These are phyloP conservation scores for Talaromyces albobiverticillius DNA, from an alignment of 2,329 filamentous ascomycete species.

Conservation along the genomic window DNA sequence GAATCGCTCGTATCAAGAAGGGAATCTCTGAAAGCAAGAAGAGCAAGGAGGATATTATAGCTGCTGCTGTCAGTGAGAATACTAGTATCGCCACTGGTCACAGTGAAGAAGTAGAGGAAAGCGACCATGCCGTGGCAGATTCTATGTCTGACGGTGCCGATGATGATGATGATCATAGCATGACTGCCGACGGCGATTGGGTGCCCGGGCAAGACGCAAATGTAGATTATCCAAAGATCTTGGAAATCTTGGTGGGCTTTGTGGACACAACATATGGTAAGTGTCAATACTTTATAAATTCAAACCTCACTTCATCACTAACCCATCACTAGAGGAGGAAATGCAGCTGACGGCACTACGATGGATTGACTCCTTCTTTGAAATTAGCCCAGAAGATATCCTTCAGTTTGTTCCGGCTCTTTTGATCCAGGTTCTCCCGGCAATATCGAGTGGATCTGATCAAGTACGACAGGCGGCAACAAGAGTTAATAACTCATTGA, in stretches of 20 bases:
- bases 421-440: constrained; percentile 84
- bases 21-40: constrained; percentile 84
- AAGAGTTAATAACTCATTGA: constrained; percentile 83
- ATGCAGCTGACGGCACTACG: constrained; percentile 85
- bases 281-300: not conserved
- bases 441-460: constrained; percentile 88
- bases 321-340: constrained; percentile 68
- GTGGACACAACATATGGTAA: constrained; percentile 76
- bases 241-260: constrained; percentile 87
- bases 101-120: constrained; percentile 36
- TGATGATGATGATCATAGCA: constrained; percentile 51
- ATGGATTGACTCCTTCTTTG: constrained; percentile 95
- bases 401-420: constrained; percentile 91
- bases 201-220: constrained; percentile 95
- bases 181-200: constrained; percentile 84
- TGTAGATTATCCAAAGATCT: constrained; percentile 85
- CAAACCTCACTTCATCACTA: constrained; percentile 16
- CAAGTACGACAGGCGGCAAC: constrained; percentile 83
- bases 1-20: constrained; percentile 88
- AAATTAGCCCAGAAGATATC: constrained; percentile 96
- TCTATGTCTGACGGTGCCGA: constrained; percentile 51
- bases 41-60: constrained; percentile 63
- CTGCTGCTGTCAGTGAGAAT: constrained; percentile 66
- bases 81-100: constrained; percentile 57
- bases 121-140: constrained; percentile 57